A percentile compares a stretch with the other conserved stretches of the same genome.
These are phyloP conservation scores for Aspergillus novofumigatus DNA, from an alignment of 2,329 filamentous ascomycete species.

Conservation along the genomic window DNA sequence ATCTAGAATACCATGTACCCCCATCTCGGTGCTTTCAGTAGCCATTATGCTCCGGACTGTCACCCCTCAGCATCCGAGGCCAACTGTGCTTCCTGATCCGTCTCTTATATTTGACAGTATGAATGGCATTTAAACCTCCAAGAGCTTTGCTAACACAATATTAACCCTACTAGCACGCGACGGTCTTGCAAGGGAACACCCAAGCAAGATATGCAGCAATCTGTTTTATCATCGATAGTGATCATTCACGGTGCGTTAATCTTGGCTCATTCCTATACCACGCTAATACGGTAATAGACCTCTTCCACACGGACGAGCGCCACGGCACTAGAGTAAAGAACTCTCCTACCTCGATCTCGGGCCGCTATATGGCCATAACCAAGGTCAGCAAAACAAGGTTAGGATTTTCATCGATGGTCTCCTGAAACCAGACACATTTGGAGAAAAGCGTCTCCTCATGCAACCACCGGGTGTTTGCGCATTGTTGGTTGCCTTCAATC, in stretches of 20 bases:
- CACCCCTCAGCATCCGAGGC: conserved; percentile 1
- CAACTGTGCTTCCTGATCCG: conserved; percentile 2
- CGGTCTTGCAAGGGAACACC: conserved; percentile 28
- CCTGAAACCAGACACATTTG: conserved; percentile 37
- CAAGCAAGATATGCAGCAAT: conserved; percentile 44
- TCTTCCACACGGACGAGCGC: conserved; percentile 25
- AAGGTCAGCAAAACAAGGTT: conserved; percentile 31
- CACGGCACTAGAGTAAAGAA: conserved; percentile 33
- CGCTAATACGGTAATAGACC: not conserved
- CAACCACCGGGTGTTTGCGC: conserved; percentile 33
- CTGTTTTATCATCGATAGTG: conserved; percentile 49
- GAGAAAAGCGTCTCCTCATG: conserved; percentile 27
- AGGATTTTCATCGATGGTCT: conserved; percentile 35
- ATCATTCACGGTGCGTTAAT: conserved; percentile 49
- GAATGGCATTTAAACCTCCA: not conserved
- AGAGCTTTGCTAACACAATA: not conserved
- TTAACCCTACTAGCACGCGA: conserved; percentile 5
- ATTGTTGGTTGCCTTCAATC: conserved; percentile 34
- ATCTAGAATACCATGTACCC: conserved; percentile 3
- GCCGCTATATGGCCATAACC: conserved; percentile 41
- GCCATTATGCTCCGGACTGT: conserved; percentile 1
- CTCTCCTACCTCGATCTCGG: conserved; percentile 48
- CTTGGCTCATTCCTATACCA: not conserved
- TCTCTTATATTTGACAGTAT: conserved; percentile 4
- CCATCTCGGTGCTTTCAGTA: conserved; percentile 3